Evolutionary conservation across 495 filamentous ascomycete species (phyloP).

Genomic region (Pyronema domesticum): DNA sequence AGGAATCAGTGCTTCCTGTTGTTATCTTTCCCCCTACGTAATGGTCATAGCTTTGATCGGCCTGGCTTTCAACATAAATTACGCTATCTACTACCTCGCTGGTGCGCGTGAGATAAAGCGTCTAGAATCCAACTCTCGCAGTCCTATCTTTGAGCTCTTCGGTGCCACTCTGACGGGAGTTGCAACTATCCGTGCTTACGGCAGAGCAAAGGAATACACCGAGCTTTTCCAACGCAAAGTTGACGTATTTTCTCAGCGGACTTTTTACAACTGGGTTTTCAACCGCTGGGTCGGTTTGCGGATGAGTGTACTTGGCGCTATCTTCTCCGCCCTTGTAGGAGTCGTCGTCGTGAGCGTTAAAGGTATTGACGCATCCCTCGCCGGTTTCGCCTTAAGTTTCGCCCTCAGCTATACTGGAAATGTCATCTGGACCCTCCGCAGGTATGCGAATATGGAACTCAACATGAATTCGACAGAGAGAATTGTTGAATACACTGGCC

Average conservation of each 20-base stretch:
- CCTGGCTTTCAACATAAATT: constrained; percentile 36
- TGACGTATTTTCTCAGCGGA: constrained; percentile 43
- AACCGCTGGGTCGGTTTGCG: constrained; percentile 59
- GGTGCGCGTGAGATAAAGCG: constrained; percentile 62
- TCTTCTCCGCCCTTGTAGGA: constrained; percentile 50
- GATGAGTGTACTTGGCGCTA: constrained; percentile 49
- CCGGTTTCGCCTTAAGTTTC: constrained; percentile 58
- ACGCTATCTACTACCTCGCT: constrained; percentile 42
- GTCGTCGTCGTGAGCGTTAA: constrained; percentile 43
- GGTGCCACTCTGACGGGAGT: constrained; percentile 52
- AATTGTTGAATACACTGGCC: constrained; percentile 59
- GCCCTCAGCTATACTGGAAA: constrained; percentile 35
- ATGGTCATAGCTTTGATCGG: constrained; percentile 39
- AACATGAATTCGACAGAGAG: constrained; percentile 76
- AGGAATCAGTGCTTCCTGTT: constrained; percentile 41
- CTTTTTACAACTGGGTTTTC: constrained; percentile 53
- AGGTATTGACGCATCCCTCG: constrained; percentile 52
- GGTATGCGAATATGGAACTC: constrained; percentile 50
- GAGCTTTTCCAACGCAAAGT: constrained; percentile 35
- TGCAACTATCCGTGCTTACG: constrained; percentile 58
- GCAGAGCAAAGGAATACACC: constrained; percentile 43
- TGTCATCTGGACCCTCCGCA: constrained; percentile 42
- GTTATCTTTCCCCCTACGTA: constrained; percentile 40
- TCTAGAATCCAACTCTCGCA: constrained; percentile 53
- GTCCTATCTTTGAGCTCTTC: constrained; percentile 63